Conservation (phyloP, 768 basidiomycete species). For the Leccinum boreale region DNA sequence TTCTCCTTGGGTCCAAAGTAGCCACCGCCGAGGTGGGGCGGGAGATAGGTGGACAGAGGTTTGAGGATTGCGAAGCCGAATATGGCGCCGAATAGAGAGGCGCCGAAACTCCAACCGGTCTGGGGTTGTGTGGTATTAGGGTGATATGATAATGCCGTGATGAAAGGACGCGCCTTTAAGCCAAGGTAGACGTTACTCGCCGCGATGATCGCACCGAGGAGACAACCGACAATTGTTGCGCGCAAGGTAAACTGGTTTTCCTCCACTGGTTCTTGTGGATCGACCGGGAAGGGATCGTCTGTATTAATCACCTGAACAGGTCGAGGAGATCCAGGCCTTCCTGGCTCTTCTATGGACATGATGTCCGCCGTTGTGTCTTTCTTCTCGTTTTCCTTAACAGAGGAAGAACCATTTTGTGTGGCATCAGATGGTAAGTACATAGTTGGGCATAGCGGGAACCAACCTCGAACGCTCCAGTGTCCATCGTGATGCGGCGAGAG, state of each 20-base stretch:
- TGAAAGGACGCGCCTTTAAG: neutral
- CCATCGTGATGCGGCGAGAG: neutral
- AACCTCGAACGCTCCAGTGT: constrained; percentile 1
- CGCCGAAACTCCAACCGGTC: constrained; percentile 2
- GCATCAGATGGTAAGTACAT: neutral
- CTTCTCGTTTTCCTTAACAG: constrained; percentile 6
- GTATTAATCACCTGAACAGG: neutral
- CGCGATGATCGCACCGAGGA: neutral
- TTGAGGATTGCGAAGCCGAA: constrained; percentile 2
- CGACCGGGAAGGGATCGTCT: constrained; percentile 1
- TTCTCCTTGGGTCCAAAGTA: constrained; percentile 4
- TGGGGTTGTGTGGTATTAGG: neutral
- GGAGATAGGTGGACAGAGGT: neutral
- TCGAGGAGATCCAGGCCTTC: neutral
- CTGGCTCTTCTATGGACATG: constrained; percentile 7
- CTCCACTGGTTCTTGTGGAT: neutral
- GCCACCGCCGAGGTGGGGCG: neutral
- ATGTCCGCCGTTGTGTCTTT: neutral
- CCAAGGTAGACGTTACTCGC: constrained; percentile 1
- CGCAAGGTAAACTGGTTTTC: neutral
- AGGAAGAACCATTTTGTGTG: neutral
- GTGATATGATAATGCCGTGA: neutral
- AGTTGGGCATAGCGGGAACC: neutral
- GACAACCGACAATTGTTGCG: neutral
- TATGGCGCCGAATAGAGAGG: constrained; percentile 1